These are phyloP conservation scores for Lipomyces kockii DNA, from an alignment of 805 yeast genomes.

Conservation along the genomic window DNA sequence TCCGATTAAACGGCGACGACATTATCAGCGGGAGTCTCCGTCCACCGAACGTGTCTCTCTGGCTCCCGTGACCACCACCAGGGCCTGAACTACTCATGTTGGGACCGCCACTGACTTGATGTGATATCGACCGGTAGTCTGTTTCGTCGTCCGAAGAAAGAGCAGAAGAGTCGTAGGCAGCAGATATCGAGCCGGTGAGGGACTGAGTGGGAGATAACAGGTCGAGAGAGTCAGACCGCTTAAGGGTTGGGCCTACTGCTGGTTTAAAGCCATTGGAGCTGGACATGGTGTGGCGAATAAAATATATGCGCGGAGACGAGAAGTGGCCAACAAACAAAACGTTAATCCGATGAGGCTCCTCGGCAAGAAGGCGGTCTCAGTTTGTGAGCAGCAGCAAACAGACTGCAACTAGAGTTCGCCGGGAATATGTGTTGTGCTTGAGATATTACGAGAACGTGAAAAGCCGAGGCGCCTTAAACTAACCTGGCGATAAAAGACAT, in stretches of 20 bases:
- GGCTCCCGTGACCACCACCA: neutral
- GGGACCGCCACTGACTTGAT: constrained; percentile 5
- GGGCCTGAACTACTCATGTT: constrained; percentile 8
- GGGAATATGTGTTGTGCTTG: neutral
- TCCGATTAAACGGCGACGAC: constrained; percentile 24
- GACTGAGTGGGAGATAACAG: constrained; percentile 36
- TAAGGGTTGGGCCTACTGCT: constrained; percentile 9
- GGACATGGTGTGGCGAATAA: neutral
- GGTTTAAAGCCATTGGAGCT: neutral
- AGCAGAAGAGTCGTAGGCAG: constrained; percentile 25
- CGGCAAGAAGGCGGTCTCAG: neutral
- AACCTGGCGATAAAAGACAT: neutral
- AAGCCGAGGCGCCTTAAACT: neutral
- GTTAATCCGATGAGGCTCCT: neutral
- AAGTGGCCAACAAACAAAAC: neutral
- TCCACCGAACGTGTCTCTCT: constrained; percentile 11
- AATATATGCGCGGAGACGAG: neutral
- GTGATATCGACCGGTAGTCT: constrained; percentile 10
- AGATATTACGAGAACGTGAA: neutral
- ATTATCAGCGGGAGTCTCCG: constrained; percentile 21
- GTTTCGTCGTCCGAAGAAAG: constrained; percentile 29
- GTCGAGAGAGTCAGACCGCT: constrained; percentile 34
- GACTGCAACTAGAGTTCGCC: neutral
- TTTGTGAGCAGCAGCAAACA: neutral
- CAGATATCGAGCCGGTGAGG: constrained; percentile 24